Evolutionary conservation across 1,284 basidiomycete species (phyloP).

Genomic region (Acaromyces ingoldii): DNA sequence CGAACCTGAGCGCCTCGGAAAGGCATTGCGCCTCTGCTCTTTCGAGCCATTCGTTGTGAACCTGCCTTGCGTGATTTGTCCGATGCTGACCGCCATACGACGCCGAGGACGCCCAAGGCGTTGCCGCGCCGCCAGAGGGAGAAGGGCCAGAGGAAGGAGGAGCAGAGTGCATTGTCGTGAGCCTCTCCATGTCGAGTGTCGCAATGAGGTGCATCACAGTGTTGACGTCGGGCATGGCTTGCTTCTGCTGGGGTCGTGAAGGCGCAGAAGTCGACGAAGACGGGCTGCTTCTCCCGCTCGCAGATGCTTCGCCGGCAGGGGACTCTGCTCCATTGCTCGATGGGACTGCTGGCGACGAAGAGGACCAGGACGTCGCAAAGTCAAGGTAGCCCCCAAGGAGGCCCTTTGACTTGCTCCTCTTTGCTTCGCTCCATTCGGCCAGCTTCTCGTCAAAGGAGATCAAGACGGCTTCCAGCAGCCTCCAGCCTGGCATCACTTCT

Average conservation of each 20-base stretch:
- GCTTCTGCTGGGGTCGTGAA: too few species aligned
- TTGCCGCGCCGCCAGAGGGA: not conserved
- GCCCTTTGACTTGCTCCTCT: not conserved
- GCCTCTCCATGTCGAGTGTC: not conserved
- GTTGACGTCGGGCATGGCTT: not conserved
- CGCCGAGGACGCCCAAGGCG: not conserved
- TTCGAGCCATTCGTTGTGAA: conserved; percentile 3
- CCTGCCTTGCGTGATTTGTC: not conserved
- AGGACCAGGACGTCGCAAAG: not conserved
- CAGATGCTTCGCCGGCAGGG: not conserved
- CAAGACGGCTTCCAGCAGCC: not conserved
- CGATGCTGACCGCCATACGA: not conserved
- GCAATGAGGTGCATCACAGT: not conserved
- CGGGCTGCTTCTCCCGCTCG: not conserved
- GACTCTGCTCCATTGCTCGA: not conserved
- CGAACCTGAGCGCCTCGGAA: conserved; percentile 1
- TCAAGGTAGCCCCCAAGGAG: not conserved
- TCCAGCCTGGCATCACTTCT: not conserved
- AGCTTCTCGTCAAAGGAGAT: not conserved
- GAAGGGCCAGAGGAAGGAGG: not conserved
- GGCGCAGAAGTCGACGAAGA: not conserved
- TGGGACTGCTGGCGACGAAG: not conserved
- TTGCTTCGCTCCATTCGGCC: not conserved
- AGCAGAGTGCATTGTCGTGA: not conserved
- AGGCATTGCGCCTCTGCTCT: conserved; percentile 5